A percentile compares a stretch with the other conserved stretches of the same genome.
These are phyloP conservation scores for Exophiala bonariae DNA, from an alignment of 2,329 filamentous ascomycete species.

Conservation along the genomic window DNA sequence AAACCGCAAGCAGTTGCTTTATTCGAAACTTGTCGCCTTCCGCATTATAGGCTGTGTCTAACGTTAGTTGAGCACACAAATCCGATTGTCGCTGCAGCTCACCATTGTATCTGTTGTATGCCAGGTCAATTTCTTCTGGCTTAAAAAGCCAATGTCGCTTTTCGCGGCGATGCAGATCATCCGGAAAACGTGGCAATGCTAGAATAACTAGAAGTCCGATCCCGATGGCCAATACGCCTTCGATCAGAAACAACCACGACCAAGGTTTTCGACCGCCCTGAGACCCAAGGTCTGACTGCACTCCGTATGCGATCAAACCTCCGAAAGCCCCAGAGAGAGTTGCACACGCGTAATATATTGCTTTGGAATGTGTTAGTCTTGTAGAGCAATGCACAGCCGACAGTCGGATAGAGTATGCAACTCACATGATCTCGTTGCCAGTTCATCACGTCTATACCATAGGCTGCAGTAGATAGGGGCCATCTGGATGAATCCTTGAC, in stretches of 20 bases:
- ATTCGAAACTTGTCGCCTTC: slow-evolving; percentile 4
- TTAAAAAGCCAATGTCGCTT: slow-evolving; percentile 4
- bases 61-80: neutral
- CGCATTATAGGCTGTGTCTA: slow-evolving; percentile 3
- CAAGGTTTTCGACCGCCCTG: slow-evolving; percentile 56
- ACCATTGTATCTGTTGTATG: neutral
- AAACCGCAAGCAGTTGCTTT: slow-evolving; percentile 3
- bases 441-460: slow-evolving; percentile 15
- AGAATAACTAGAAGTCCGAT: slow-evolving; percentile 59
- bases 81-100: neutral
- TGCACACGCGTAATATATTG: slow-evolving; percentile 52
- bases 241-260: slow-evolving; percentile 69
- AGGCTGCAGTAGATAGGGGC: slow-evolving; percentile 6
- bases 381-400: neutral
- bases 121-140: neutral
- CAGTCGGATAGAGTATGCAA: too few relatives aligned
- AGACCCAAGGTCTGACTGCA: slow-evolving; percentile 61
- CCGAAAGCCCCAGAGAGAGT: slow-evolving; percentile 72
- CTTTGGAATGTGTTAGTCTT: neutral
- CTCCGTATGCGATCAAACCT: slow-evolving; percentile 63
- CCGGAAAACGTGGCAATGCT: slow-evolving; percentile 66
- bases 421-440: slow-evolving; percentile 12
- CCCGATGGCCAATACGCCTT: slow-evolving; percentile 64
- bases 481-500: slow-evolving; percentile 11
- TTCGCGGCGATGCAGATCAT: slow-evolving; percentile 1